Conservation (phyloP, 768 basidiomycete genomes). For the Lactarius hengduanensis region DNA sequence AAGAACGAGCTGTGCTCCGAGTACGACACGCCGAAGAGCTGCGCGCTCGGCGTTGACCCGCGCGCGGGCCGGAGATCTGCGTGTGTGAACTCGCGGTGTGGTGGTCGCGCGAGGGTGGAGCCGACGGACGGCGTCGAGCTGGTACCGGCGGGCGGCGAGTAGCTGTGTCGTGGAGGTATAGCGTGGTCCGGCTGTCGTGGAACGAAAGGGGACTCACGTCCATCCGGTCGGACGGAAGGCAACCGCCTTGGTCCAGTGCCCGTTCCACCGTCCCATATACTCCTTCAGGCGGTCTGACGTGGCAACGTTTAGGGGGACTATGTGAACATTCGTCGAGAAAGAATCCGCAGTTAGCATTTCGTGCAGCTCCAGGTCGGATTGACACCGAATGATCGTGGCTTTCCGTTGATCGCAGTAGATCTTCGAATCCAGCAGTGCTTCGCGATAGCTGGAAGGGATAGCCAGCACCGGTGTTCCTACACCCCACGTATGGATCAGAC, state of each 20-base stretch:
- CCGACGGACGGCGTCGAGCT: conserved; percentile 62
- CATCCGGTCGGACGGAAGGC: conserved; percentile 95
- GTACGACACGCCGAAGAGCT: conserved; percentile 84
- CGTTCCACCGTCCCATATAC: conserved; percentile 78
- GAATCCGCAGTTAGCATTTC: conserved; percentile 76
- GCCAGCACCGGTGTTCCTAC: not conserved
- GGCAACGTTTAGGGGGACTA: conserved; percentile 77
- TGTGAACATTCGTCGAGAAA: conserved; percentile 72
- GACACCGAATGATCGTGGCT: conserved; percentile 77
- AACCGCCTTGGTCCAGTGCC: conserved; percentile 64
- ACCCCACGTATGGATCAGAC: conserved; percentile 38
- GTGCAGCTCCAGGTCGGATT: conserved; percentile 81
- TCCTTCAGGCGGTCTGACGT: conserved; percentile 71
- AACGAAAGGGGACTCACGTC: conserved; percentile 60
- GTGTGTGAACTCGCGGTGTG: conserved; percentile 66
- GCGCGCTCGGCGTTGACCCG: conserved; percentile 65
- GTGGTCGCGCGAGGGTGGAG: conserved; percentile 64
- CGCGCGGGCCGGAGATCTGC: conserved; percentile 66
- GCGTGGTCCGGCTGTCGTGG: too few relatives aligned
- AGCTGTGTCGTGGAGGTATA: conserved; percentile 42
- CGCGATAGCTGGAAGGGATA: conserved; percentile 64
- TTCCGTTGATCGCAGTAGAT: conserved; percentile 92
- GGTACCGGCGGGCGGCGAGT: conserved; percentile 61
- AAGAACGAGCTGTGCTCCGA: conserved; percentile 97
- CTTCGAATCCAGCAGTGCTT: conserved; percentile 65